These are phyloP conservation scores for Cordyceps tenuipes DNA, from an alignment of 2,329 filamentous ascomycete genomes.

Conservation along the genomic window DNA sequence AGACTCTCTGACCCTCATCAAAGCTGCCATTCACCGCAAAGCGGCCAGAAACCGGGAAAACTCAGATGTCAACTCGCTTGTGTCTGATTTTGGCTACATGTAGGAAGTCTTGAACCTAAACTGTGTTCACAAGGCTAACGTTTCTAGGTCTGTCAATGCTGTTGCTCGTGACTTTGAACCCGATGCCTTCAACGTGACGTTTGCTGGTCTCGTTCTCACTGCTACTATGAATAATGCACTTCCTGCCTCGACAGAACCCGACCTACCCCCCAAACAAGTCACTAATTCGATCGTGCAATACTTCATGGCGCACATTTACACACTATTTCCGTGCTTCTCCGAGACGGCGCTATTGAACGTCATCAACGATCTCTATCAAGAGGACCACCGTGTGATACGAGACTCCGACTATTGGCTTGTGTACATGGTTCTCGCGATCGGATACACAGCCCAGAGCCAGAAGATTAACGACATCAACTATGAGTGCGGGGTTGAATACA, in stretches of 20 bases:
- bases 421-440: conserved; percentile 82
- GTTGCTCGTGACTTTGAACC: conserved; percentile 91
- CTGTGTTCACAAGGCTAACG: background rate
- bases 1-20: conserved; percentile 54
- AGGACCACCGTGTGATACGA: conserved; percentile 52
- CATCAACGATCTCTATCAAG: conserved; percentile 73
- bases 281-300: conserved; percentile 66
- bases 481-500: conserved; percentile 45
- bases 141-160: conserved; percentile 74
- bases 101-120: conserved; percentile 35
- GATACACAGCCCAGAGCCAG: conserved; percentile 65
- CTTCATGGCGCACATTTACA: conserved; percentile 76
- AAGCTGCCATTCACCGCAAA: conserved; percentile 56
- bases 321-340: conserved; percentile 73
- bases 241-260: conserved; percentile 50
- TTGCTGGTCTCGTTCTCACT: conserved; percentile 80
- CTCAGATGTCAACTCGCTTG: conserved; percentile 80
- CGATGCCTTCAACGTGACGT: conserved; percentile 81
- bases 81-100: conserved; percentile 90
- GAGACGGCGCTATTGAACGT: conserved; percentile 71
- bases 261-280: conserved; percentile 63
- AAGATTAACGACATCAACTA: conserved; percentile 58
- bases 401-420: conserved; percentile 77
- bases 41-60: conserved; percentile 62
- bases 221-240: conserved; percentile 68